A percentile compares a stretch with the other conserved stretches of the same genome.
These are phyloP conservation scores for Malassezia yamatoensis DNA, from an alignment of 1,284 basidiomycete species.

Conservation along the genomic window DNA sequence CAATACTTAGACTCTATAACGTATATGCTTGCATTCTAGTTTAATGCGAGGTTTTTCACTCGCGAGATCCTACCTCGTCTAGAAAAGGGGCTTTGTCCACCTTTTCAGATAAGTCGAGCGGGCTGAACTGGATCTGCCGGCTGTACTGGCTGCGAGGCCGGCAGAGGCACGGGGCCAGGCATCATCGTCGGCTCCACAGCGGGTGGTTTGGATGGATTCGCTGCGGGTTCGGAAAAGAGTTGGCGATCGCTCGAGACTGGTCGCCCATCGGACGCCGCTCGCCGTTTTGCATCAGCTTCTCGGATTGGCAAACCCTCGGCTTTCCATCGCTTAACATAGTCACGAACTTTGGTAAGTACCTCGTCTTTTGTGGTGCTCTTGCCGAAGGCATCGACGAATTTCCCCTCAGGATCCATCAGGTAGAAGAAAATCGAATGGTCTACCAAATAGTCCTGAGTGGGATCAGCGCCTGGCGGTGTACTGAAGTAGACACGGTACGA, in stretches of 20 bases:
- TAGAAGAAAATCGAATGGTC: conserved; percentile 77
- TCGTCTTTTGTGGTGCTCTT: conserved; percentile 66
- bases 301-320: conserved; percentile 28
- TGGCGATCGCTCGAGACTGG: conserved; percentile 6
- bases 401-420: conserved; percentile 85
- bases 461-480: conserved; percentile 69
- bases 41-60: no score
- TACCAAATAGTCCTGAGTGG: conserved; percentile 81
- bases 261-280: conserved; percentile 49
- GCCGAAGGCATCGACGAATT: conserved; percentile 94
- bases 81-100: no score
- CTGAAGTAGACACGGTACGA: conserved; percentile 92
- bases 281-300: conserved; percentile 58
- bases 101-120: no score
- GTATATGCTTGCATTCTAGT: no score
- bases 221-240: conserved; percentile 15
- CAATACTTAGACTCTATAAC: no score
- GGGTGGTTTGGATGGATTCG: conserved; percentile 6
- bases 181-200: background rate
- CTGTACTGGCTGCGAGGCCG: no score
- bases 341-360: conserved; percentile 55
- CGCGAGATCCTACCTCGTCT: no score
- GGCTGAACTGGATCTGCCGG: no score
- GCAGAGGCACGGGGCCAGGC: no score
- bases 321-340: conserved; percentile 54